These are phyloP conservation scores for Apiotrichum brassicae DNA, from an alignment of 1,284 basidiomycete genomes.

Conservation along the genomic window DNA sequence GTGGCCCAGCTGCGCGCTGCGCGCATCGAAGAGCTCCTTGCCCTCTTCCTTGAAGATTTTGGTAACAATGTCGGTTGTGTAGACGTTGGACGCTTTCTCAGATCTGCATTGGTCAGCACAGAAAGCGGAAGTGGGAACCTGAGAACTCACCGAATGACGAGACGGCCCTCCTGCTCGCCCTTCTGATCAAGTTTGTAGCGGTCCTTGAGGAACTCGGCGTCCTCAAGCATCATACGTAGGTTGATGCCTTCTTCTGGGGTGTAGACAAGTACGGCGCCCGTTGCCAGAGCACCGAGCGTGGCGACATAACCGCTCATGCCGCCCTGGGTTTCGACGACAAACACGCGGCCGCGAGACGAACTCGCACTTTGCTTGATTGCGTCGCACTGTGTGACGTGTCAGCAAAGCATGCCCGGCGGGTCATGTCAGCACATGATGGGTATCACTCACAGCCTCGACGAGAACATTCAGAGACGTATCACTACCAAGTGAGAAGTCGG, in stretches of 20 bases:
- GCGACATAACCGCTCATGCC: constrained; percentile 95
- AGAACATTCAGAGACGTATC: constrained; percentile 95
- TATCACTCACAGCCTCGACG: constrained; percentile 65
- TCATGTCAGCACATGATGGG: no score
- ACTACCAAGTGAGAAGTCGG: constrained; percentile 88
- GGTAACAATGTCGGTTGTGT: constrained; percentile 85
- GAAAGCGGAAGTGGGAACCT: background rate
- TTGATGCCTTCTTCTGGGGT: constrained; percentile 87
- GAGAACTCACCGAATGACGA: constrained; percentile 60
- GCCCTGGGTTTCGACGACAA: constrained; percentile 97
- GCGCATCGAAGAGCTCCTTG: constrained; percentile 81
- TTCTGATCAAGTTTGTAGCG: constrained; percentile 79
- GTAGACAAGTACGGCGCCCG: constrained; percentile 87
- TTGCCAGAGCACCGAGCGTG: constrained; percentile 86
- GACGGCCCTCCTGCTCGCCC: constrained; percentile 84
- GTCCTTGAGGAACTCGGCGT: constrained; percentile 83
- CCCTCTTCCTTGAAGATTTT: constrained; percentile 94
- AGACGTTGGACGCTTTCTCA: constrained; percentile 79
- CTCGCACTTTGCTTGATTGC: constrained; percentile 96
- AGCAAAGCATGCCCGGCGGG: no score
- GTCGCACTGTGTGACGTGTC: constrained; percentile 72
- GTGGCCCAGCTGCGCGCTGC: constrained; percentile 91
- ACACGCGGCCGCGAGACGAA: constrained; percentile 89
- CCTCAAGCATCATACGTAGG: constrained; percentile 70
- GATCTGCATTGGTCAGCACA: constrained; percentile 49